Evolutionary conservation across 805 yeast genomes (phyloP).

Genomic region (Metschnikowia cerradonensis): DNA sequence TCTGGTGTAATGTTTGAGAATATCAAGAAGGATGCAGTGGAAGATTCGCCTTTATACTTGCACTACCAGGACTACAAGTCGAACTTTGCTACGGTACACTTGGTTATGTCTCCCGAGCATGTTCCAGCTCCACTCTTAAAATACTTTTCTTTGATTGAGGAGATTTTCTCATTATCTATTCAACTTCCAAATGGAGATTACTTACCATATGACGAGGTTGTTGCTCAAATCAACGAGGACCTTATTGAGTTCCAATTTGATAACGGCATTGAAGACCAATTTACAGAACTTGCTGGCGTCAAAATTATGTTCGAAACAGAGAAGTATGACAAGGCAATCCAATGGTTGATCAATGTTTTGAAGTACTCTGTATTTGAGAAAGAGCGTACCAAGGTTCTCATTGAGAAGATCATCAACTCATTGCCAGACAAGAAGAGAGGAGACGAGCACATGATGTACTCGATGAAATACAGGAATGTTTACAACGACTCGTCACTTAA

Average conservation of each 20-base stretch:
- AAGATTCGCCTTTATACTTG: slow-evolving; percentile 59
- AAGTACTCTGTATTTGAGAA: slow-evolving; percentile 69
- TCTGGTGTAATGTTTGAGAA: slow-evolving; percentile 22
- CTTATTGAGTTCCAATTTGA: slow-evolving; percentile 57
- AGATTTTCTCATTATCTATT: slow-evolving; percentile 71
- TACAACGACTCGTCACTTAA: slow-evolving; percentile 59
- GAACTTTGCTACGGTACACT: slow-evolving; percentile 66
- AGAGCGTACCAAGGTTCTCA: slow-evolving; percentile 59
- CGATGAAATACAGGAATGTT: slow-evolving; percentile 52
- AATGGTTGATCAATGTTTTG: slow-evolving; percentile 70
- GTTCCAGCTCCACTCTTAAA: slow-evolving; percentile 55
- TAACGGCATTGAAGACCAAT: slow-evolving; percentile 54
- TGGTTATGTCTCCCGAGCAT: slow-evolving; percentile 53
- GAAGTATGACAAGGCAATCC: slow-evolving; percentile 64
- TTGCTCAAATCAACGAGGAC: slow-evolving; percentile 67
- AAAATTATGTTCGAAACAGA: slow-evolving; percentile 55
- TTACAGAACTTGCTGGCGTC: slow-evolving; percentile 63
- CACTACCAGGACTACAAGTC: slow-evolving; percentile 80
- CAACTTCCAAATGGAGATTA: slow-evolving; percentile 54
- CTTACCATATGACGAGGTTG: slow-evolving; percentile 72
- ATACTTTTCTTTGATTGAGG: slow-evolving; percentile 59
- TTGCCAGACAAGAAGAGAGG: slow-evolving; percentile 61
- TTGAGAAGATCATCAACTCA: slow-evolving; percentile 57
- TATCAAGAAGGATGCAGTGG: slow-evolving; percentile 31
- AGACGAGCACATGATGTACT: slow-evolving; percentile 60